Evolutionary conservation across 768 basidiomycete species (phyloP).

Genomic region (Glaciozyma antarctica): DNA sequence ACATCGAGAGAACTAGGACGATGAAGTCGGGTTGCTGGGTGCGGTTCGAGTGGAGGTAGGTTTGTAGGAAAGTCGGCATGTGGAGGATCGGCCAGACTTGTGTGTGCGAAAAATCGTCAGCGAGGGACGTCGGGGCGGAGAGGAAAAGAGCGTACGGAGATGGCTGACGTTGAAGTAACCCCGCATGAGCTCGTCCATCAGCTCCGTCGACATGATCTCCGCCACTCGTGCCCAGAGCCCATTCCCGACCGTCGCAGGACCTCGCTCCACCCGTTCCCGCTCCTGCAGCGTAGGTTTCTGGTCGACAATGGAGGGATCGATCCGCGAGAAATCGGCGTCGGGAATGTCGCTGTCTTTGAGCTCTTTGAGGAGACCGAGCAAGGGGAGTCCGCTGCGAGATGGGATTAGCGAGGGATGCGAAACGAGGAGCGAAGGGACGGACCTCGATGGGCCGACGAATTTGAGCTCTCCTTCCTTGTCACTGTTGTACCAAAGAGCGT

Average conservation of each 20-base stretch:
- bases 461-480: neutral
- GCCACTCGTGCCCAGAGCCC: neutral
- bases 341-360: neutral
- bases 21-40: neutral
- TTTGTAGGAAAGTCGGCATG: neutral
- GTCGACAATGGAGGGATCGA: too few relatives aligned
- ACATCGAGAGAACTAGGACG: neutral
- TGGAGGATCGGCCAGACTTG: neutral
- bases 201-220: neutral
- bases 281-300: too few relatives aligned
- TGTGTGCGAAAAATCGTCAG: neutral
- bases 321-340: neutral
- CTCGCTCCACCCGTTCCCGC: too few relatives aligned
- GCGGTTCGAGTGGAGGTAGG: neutral
- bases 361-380: neutral
- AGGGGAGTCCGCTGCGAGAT: neutral
- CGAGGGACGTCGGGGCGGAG: neutral
- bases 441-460: neutral
- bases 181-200: constrained; percentile 1
- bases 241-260: neutral
- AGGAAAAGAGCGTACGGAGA: neutral
- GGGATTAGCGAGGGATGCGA: too few relatives aligned
- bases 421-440: neutral
- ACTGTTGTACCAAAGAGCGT: neutral
- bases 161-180: constrained; percentile 2